Base-by-base conservation (phyloP, 148 eudicot genomes). In the Fagopyrum homotropicum region DNA sequence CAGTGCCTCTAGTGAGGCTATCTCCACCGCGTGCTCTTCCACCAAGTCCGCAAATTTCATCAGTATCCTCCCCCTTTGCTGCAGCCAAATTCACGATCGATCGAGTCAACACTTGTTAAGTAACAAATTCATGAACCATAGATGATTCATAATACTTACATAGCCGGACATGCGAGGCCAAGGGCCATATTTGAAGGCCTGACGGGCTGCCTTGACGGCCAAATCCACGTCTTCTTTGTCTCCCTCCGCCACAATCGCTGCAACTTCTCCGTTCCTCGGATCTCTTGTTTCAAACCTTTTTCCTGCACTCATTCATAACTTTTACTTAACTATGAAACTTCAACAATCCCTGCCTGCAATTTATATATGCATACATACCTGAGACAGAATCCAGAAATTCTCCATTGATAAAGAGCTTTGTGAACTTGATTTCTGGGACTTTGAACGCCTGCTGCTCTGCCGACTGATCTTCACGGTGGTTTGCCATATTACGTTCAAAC, bases 391-490 rank as follows among this genome's bases (percentile, higher is more conserved):
- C 96, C 19, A 89, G 83, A 51, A 89, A 90, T 4, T 88, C 78
- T 72, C 98, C 98, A 80, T 93, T 90, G 79, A 93, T 93, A 84
- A 93, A 93, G 45, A 93, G 88, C 86, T 90, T 90, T 0, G 89
- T 93, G 82, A 86, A 93, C 86, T 89, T 93, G 9, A 93, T 81
- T 30, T 88, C 79, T 35, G 96, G 98, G 47, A 86, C 85, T 80
- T 30, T 76, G 47, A 63, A 59, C 63, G 3, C 43, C 74, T 49
- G 78, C 82, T 57, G 76, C 72, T 47, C 63, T 80, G 19, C 69
- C 73, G 40, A 8, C 40, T 19, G 66, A 30, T 70, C 8, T n/a
- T 35, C 29, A 19, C 49, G 2, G 50, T 15, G 51, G 19, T 6
- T n/a, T 17, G 44, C 73, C 48, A 44, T 70, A 35, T 35, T 35